Conservation (phyloP, 805 yeast species). For the Metschnikowia cubensis region DNA sequence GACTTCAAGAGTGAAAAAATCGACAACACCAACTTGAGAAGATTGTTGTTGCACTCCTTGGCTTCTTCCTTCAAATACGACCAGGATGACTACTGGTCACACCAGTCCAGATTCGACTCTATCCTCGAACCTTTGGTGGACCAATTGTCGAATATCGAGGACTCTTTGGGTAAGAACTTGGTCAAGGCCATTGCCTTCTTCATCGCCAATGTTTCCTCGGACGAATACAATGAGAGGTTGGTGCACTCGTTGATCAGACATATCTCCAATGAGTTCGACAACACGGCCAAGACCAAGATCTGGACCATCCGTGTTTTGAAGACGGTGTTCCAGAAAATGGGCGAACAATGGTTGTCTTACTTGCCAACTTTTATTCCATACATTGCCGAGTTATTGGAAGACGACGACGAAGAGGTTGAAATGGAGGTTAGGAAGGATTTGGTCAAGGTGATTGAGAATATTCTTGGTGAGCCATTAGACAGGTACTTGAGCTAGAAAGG, state of each 20-base stretch:
- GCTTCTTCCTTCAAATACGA: conserved; percentile 82
- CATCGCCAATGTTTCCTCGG: conserved; percentile 63
- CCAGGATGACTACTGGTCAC: conserved; percentile 93
- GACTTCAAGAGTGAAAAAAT: conserved; percentile 44
- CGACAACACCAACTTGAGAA: conserved; percentile 52
- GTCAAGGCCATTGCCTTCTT: conserved; percentile 77
- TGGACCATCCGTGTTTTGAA: conserved; percentile 83
- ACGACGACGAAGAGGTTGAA: conserved; percentile 92
- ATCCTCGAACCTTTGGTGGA: conserved; percentile 58
- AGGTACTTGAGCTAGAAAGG: conserved; percentile 52
- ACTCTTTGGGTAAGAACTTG: conserved; percentile 70
- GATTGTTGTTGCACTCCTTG: conserved; percentile 69
- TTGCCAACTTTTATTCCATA: conserved; percentile 94
- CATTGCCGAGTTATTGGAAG: conserved; percentile 92
- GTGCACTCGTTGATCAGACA: conserved; percentile 34
- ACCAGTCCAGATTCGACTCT: conserved; percentile 76
- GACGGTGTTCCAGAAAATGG: conserved; percentile 81
- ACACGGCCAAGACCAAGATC: conserved; percentile 66
- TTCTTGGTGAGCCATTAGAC: conserved; percentile 92
- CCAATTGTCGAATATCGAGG: conserved; percentile 68
- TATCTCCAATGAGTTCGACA: conserved; percentile 39
- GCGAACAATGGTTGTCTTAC: conserved; percentile 89
- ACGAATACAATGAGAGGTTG: conserved; percentile 67
- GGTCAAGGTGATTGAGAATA: conserved; percentile 86
- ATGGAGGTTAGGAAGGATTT: conserved; percentile 85